Percentiles rank a stretch among this genome's conserved stretches.
phyloP scores from a whole-genome alignment of 192 early-diverging fungal species.

The Backusella australiensis region DNA sequence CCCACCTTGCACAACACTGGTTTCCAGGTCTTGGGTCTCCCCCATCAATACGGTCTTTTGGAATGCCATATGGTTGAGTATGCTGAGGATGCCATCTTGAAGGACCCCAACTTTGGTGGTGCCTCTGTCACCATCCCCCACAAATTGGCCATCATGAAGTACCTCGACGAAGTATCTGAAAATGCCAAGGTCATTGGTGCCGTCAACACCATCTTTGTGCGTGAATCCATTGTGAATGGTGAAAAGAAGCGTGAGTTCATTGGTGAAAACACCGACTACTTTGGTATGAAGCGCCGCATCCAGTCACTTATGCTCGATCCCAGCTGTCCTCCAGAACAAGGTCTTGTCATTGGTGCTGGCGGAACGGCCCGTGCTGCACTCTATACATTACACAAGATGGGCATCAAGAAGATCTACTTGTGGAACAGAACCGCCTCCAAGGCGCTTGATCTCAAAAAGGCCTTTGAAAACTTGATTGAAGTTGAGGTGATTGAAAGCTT shows the following conservation, averaged over 20 bases:
- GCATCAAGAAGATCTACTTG: constrained; percentile 63
- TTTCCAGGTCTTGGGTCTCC: constrained; percentile 82
- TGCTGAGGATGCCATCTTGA: constrained; percentile 51
- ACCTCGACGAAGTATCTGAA: constrained; percentile 70
- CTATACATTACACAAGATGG: constrained; percentile 75
- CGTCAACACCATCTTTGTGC: constrained; percentile 81
- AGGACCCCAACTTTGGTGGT: constrained; percentile 77
- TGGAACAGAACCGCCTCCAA: constrained; percentile 87
- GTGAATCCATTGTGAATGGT: constrained; percentile 28
- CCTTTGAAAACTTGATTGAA: constrained; percentile 57
- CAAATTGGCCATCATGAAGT: constrained; percentile 82
- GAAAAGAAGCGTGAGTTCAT: constrained; percentile 43
- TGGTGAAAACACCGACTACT: constrained; percentile 97
- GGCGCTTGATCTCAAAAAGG: constrained; percentile 61
- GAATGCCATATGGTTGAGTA: constrained; percentile 66
- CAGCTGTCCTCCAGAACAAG: constrained; percentile 38
- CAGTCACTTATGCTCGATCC: constrained; percentile 40
- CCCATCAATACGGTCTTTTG: constrained; percentile 72
- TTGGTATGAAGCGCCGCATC: constrained; percentile 79
- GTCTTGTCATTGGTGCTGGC: constrained; percentile 90
- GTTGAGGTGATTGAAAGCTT: constrained; percentile 49
- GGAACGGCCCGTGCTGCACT: constrained; percentile 92
- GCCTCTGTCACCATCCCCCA: constrained; percentile 95
- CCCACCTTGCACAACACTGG: constrained; percentile 93
- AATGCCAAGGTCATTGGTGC: constrained; percentile 89